Evolutionary conservation across 768 basidiomycete genomes (phyloP), one percentile per base, ranked within the genome.

Genomic region (Paxillus rubicundulus): DNA sequence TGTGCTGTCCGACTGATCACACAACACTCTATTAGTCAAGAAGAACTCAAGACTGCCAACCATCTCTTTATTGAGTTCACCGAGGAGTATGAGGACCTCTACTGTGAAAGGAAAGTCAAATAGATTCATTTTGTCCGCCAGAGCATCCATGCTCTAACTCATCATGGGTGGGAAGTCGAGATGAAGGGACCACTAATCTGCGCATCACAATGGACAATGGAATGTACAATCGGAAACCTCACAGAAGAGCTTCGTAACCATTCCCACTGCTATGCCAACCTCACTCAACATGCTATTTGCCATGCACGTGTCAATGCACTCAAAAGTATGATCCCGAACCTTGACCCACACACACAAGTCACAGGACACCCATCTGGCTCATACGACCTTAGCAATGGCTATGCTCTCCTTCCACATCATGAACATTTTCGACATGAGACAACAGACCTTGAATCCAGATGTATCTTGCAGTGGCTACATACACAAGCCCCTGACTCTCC

Each of bases 201-300:
- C 9, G 53, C 56, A 33, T 43, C 69, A 8, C 67, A 70, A 39
- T 71, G 62, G 61, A 58, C 57, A 1, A 50, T 71, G 57, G 62
- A 60, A 45, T 47, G 54, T 14, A 53, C 56, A 2, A 60, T 62
- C 42, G 58, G 63, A 14, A 51, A 58, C 45, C 52, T 64, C 20
- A 54, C 54, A 2, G 37, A 37, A 28, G 27, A 28, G 27, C 27
- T 28, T 4, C 27, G 8, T 4, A 28, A 28, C 27, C 27, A 28
- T 8, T 28, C 27, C 27, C 4, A 28, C 4, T 28, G 27, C 8
- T 63, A 55, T 56, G 54, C 49, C 14, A 66, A 66, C 45, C 47
- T 66, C 2, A 48, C 64, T 4, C 48, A 63, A 49, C 42, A 57
- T 34, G 63, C 38, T 45, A 57, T 51, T 48, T 54, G 51, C 34